Conservation (phyloP, 2,329 filamentous ascomycete species). For the Aspergillus texensis region DNA sequence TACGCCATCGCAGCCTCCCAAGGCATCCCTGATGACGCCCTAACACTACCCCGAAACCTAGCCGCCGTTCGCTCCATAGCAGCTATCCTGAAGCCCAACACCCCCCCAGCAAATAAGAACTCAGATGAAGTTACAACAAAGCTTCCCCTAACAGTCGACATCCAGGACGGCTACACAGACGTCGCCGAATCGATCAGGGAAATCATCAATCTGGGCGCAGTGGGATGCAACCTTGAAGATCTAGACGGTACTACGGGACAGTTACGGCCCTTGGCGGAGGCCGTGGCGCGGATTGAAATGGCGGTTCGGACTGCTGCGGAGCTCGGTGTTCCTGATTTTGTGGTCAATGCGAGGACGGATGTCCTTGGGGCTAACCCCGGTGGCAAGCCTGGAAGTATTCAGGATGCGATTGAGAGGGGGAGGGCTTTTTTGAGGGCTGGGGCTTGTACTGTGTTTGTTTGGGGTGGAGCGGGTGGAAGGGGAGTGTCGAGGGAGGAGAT, state of each 20-base stretch:
- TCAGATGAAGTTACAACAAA: not conserved
- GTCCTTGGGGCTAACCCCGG: slow-evolving; percentile 31
- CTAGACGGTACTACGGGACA: slow-evolving; percentile 40
- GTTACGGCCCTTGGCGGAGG: slow-evolving; percentile 48
- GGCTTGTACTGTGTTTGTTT: slow-evolving; percentile 63
- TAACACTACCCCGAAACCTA: slow-evolving; percentile 57
- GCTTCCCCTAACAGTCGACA: slow-evolving; percentile 54
- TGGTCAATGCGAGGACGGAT: slow-evolving; percentile 62
- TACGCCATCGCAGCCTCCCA: slow-evolving; percentile 54
- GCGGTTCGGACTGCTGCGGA: slow-evolving; percentile 38
- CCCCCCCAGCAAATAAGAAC: not conserved
- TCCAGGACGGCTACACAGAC: slow-evolving; percentile 63
- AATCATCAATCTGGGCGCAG: slow-evolving; percentile 55
- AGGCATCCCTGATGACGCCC: slow-evolving; percentile 51
- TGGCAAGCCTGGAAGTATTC: slow-evolving; percentile 36
- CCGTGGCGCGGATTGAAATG: slow-evolving; percentile 50
- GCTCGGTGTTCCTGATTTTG: slow-evolving; percentile 58
- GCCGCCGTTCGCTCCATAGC: slow-evolving; percentile 51
- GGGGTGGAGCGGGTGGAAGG: slow-evolving; percentile 54
- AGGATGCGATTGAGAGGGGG: slow-evolving; percentile 57
- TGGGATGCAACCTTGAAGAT: slow-evolving; percentile 65
- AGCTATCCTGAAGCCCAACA: slow-evolving; percentile 47
- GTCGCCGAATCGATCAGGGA: slow-evolving; percentile 42
- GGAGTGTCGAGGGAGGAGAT: slow-evolving; percentile 52
- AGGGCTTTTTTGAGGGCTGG: slow-evolving; percentile 61